Conservation (phyloP, 129 eudicot genomes). For the Saussurea involucrata region DNA sequence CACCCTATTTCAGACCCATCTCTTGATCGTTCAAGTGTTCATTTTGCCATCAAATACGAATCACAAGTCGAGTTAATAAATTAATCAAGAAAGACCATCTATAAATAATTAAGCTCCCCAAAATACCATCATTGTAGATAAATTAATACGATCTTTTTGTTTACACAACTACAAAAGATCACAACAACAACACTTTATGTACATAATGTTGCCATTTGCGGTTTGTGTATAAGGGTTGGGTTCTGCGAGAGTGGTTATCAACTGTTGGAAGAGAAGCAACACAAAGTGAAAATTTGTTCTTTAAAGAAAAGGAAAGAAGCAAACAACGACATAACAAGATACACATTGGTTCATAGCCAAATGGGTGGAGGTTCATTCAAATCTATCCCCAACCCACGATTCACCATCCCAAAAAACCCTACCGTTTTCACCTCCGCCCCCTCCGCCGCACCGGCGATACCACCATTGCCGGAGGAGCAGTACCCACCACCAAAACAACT, state of each 20-base stretch:
- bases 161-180: neutral
- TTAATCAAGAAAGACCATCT: too few species aligned
- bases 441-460: constrained; percentile 11
- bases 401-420: constrained; percentile 27
- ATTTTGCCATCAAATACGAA: neutral
- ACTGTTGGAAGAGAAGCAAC: too few species aligned
- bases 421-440: constrained; percentile 24
- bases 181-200: neutral
- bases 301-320: neutral
- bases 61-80: neutral
- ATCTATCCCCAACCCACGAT: constrained; percentile 69
- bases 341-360: constrained; percentile 44
- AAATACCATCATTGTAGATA: neutral
- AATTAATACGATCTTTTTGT: neutral
- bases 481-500: neutral
- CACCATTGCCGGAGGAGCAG: too few species aligned
- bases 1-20: neutral
- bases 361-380: constrained; percentile 75
- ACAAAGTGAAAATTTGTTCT: neutral
- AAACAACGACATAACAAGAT: neutral
- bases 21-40: neutral
- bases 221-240: too few species aligned
- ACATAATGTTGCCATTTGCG: neutral
- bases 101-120: neutral
- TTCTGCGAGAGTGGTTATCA: too few species aligned